Base-by-base conservation (phyloP, 176 grass and related monocot genomes). In the Triticum timopheevii region DNA sequence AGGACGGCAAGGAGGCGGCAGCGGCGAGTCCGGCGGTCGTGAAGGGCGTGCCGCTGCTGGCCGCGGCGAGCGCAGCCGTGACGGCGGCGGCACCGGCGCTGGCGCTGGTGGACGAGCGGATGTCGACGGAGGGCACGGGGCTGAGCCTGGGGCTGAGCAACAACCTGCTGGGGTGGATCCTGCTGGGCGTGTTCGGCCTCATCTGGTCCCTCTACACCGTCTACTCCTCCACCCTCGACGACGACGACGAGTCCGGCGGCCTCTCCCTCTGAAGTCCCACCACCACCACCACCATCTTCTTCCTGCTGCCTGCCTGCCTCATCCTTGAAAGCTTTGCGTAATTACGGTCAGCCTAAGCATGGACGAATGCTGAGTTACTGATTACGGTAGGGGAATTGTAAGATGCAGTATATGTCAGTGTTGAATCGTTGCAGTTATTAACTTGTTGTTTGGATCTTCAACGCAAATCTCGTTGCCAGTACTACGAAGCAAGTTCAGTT, bases 101-200 rank as follows among this genome's bases (percentile, higher is more conserved):
- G 77, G 96, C 96, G 13, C 91, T 98, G 90, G 96, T 98, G 36
- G 96, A 98, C 79, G 96, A 98, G 82, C 86, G 96, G 84, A 88
- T 96, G 93, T 92, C 73, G 66, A 98, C 96, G 23, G 96, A 98
- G 85, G 96, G 96, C 34, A 98, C 92, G 2, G 96, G 96, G 27
- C 88, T 98, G 61, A 91, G 96, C 86, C 80, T 98, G 27, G 93
- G 96, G 22, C 80, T 98, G 50, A 98, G 93, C 90, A 96, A 94
- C 96, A 98, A 96, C 88, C 87, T 98, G 72, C 89, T 98, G 65
- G 90, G 74, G 27, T 98, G 96, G 96, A 90, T 98, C 61, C 42
- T 98, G 69, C 82, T 98, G 3, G 96, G 90, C 52, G 80, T 98
- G 8, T 98, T 98, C 81, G 96, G 84, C 61, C 84, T 98, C 92